phyloP scores from a whole-genome alignment of 495 filamentous ascomycete species.

The Hypoxylon fragiforme region DNA sequence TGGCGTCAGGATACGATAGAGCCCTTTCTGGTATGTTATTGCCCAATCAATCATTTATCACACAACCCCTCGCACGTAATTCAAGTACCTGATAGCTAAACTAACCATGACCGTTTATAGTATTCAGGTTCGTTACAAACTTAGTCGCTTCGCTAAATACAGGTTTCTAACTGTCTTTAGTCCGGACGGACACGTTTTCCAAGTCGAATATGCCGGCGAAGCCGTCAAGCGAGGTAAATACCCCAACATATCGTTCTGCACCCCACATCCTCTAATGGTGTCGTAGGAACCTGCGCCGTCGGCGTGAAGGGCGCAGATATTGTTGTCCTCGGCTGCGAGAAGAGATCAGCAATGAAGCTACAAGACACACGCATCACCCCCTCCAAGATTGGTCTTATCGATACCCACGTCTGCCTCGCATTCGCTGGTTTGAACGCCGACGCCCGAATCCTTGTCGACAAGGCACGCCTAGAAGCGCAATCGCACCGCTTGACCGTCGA shows the following conservation, averaged over 20 bases:
- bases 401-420: conserved; percentile 93
- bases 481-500: conserved; percentile 97
- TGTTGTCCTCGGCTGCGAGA: conserved; percentile 96
- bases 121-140: conserved; percentile 65
- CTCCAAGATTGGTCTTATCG: conserved; percentile 93
- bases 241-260: not conserved
- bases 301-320: conserved; percentile 94
- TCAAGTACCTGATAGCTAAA: conserved; percentile 20
- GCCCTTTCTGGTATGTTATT: conserved; percentile 81
- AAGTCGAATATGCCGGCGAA: conserved; percentile 98
- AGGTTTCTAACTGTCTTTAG: conserved; percentile 56
- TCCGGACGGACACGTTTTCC: conserved; percentile 98
- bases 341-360: conserved; percentile 97
- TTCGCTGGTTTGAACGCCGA: conserved; percentile 98
- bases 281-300: conserved; percentile 90
- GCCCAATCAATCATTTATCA: conserved; percentile 15
- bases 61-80: too few relatives aligned
- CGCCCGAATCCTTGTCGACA: conserved; percentile 95
- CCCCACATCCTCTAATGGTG: conserved; percentile 2
- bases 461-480: conserved; percentile 94
- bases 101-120: conserved; percentile 52
- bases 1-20: conserved; percentile 92
- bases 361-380: conserved; percentile 99
- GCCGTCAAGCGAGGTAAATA: conserved; percentile 90
- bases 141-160: conserved; percentile 16